Evolutionary conservation across 805 yeast genomes (phyloP).

Genomic region (Yamadazyma sp.): DNA sequence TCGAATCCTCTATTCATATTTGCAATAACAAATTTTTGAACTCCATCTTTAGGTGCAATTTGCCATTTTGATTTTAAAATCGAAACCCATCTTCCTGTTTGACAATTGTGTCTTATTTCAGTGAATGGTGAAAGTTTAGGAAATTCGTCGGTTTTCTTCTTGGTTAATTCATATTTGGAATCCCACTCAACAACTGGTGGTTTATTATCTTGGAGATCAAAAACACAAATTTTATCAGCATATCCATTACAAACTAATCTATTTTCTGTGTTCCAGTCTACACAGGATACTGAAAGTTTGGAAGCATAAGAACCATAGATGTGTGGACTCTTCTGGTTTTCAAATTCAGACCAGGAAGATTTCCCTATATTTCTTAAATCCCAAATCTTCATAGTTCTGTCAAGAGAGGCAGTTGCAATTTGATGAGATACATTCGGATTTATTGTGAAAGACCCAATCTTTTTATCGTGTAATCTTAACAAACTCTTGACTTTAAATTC

Average conservation of each 20-base stretch:
- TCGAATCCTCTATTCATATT: conserved; percentile 91
- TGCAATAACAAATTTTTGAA: conserved; percentile 84
- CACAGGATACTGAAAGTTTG: conserved; percentile 76
- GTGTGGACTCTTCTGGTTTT: conserved; percentile 47
- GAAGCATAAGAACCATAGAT: conserved; percentile 63
- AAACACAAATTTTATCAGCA: conserved; percentile 77
- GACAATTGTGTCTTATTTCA: conserved; percentile 83
- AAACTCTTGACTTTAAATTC: conserved; percentile 33
- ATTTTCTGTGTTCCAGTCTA: conserved; percentile 73
- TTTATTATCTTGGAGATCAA: conserved; percentile 47
- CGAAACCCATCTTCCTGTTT: conserved; percentile 96
- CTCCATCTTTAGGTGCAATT: conserved; percentile 59
- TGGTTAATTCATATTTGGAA: conserved; percentile 6
- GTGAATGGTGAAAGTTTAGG: conserved; percentile 56
- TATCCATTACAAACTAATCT: conserved; percentile 89
- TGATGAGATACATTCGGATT: conserved; percentile 67
- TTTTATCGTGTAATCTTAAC: conserved; percentile 78
- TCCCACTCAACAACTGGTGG: conserved; percentile 26
- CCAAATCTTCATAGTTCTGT: conserved; percentile 82
- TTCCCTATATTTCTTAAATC: conserved; percentile 63
- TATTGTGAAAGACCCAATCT: conserved; percentile 84
- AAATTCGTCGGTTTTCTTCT: conserved; percentile 12
- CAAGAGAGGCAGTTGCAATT: conserved; percentile 86
- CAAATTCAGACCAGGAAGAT: conserved; percentile 53
- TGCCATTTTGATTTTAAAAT: conserved; percentile 91